Evolutionary conservation across 495 filamentous ascomycete species (phyloP).

Genomic region (Daldinia decipiens): DNA sequence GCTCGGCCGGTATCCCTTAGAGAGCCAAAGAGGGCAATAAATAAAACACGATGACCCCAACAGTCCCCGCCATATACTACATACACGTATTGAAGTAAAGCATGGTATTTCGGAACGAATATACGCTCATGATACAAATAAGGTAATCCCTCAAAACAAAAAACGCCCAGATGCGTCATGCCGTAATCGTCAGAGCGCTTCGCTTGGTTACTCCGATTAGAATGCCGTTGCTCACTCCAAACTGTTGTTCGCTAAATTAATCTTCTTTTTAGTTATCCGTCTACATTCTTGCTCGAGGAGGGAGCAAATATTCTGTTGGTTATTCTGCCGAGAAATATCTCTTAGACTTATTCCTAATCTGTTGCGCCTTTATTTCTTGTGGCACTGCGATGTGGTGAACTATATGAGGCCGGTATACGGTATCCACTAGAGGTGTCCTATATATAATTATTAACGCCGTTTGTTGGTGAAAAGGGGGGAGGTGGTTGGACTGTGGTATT

Average conservation of each 20-base stretch:
- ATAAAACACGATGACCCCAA: conserved; percentile 20
- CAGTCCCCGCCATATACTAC: conserved; percentile 31
- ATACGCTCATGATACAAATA: conserved; percentile 11
- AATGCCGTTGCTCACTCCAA: not conserved
- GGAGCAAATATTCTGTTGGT: conserved; percentile 4
- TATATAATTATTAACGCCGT: conserved; percentile 6
- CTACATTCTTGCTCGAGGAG: conserved; percentile 1
- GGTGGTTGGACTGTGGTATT: conserved; percentile 15
- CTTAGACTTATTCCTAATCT: conserved; percentile 75
- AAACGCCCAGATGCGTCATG: conserved; percentile 12
- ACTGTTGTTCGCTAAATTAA: conserved; percentile 11
- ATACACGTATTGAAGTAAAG: conserved; percentile 29
- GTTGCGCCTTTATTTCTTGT: conserved; percentile 76
- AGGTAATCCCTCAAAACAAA: conserved; percentile 1
- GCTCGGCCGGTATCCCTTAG: conserved; percentile 9
- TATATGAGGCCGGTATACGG: conserved; percentile 90
- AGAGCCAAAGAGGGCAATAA: conserved; percentile 5
- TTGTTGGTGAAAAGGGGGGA: not conserved
- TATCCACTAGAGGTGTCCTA: conserved; percentile 85
- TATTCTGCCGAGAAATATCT: conserved; percentile 81
- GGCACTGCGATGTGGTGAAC: conserved; percentile 88
- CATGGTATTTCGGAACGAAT: conserved; percentile 2
- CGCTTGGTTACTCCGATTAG: conserved; percentile 5
- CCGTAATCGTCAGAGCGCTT: conserved; percentile 2
- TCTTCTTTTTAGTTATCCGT: not conserved